phyloP scores from a whole-genome alignment of 1,284 basidiomycete species.

The Ganoderma resinaceum region DNA sequence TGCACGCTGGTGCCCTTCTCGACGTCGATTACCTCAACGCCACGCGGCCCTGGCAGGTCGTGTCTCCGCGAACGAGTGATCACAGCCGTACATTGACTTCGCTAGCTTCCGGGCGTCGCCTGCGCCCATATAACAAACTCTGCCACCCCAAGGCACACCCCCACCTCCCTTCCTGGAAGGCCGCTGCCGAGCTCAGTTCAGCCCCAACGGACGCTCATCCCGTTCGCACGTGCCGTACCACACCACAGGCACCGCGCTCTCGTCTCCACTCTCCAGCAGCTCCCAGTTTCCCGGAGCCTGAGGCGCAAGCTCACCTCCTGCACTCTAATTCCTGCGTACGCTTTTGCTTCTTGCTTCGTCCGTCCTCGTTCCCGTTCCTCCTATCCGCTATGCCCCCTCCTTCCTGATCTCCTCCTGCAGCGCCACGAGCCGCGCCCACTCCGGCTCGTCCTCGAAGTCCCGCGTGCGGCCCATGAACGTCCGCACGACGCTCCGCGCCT shows the following conservation, averaged over 20 bases:
- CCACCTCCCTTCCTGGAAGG: constrained; percentile 20
- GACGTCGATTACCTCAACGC: constrained; percentile 24
- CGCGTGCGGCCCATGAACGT: constrained; percentile 85
- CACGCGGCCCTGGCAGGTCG: constrained; percentile 25
- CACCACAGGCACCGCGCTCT: constrained; percentile 17
- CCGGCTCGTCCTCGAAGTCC: constrained; percentile 88
- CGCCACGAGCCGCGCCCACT: constrained; percentile 76
- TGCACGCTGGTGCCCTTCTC: constrained; percentile 2
- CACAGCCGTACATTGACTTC: constrained; percentile 20
- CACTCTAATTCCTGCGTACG: neutral
- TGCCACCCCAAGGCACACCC: constrained; percentile 24
- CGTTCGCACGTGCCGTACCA: constrained; percentile 21
- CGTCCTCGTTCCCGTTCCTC: neutral
- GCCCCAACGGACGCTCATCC: constrained; percentile 10
- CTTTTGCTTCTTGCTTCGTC: neutral
- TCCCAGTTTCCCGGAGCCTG: neutral
- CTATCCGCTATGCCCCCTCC: constrained; percentile 31
- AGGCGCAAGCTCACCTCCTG: neutral
- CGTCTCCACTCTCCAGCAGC: neutral
- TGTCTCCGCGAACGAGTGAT: constrained; percentile 26
- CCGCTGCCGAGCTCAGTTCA: constrained; percentile 36
- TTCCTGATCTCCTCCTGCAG: constrained; percentile 61
- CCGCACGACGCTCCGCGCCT: constrained; percentile 88
- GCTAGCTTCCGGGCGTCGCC: constrained; percentile 20
- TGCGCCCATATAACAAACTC: constrained; percentile 34